These are phyloP conservation scores for Berberis thunbergii DNA, from an alignment of 164 flowering plant species.

Conservation along the genomic window DNA sequence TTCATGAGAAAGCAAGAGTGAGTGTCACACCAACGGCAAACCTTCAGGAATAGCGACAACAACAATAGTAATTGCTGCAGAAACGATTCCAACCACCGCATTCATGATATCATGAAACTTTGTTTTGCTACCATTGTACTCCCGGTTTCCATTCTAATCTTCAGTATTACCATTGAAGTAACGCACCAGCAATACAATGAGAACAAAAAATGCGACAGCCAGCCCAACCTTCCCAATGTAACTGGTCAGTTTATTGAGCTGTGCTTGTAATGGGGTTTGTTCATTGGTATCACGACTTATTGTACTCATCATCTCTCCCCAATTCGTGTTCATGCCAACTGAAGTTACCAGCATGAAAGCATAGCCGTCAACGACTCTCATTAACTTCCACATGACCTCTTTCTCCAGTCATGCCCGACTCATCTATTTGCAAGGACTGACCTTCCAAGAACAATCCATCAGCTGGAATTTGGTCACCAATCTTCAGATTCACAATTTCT, in stretches of 20 bases:
- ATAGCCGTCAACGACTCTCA: conserved; percentile 32
- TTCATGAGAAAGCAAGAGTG: conserved; percentile 40
- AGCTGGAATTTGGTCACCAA: conserved; percentile 52
- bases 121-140: conserved; percentile 30
- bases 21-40: conserved; percentile 28
- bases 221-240: conserved; percentile 49
- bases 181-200: conserved; percentile 21
- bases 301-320: conserved; percentile 58
- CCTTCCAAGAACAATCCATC: conserved; percentile 46
- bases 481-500: conserved; percentile 31
- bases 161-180: conserved; percentile 28
- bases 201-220: conserved; percentile 38
- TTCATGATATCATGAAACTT: conserved; percentile 26
- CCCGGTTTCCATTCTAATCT: conserved; percentile 36
- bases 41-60: conserved; percentile 41
- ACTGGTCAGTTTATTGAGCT: conserved; percentile 48
- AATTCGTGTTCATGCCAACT: conserved; percentile 31
- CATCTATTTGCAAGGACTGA: conserved; percentile 36
- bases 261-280: conserved; percentile 49
- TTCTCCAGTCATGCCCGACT: conserved; percentile 44
- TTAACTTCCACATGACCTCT: conserved; percentile 26
- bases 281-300: conserved; percentile 30
- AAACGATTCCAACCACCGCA: conserved; percentile 17
- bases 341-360: conserved; percentile 42
- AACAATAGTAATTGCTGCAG: conserved; percentile 34